Evolutionary conservation across 805 yeast species (phyloP), one percentile per base, ranked within the genome.

Genomic region (Wickerhamomyces xylosicus): DNA sequence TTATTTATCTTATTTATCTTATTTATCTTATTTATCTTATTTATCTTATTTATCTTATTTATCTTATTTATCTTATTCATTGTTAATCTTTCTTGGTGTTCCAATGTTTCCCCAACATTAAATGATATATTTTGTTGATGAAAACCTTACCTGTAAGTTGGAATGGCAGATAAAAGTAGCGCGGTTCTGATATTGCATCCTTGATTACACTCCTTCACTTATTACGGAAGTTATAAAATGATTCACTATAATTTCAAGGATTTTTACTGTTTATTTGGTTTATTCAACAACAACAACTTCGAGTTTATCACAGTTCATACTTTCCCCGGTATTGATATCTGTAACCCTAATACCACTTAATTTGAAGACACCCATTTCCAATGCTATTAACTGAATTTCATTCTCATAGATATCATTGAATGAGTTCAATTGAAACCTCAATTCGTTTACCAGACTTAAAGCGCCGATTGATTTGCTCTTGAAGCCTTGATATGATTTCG

Each of bases 291-390:
- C 85, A 2, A 84, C 82, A 48, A 82, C 87, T 29, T 84, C 63
- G 38, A 83, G 59, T 41, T 74, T 70, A 1, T 86, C 87, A 52
- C 84, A 79, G 44, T 77, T 87, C 45, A 77, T 67, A 2, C 75
- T 71, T 41, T 82, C 89, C 3, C 89, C 85, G 16, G 77, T 68
- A 29, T 55, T 50, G 10, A 75, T 61, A 50, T 84, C 94, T 35
- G 77, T 67, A 13, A 85, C 63, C 41, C 71, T 71, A n/a, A 81
- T 67, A 2, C 84, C 86, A 39, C 71, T 76, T 17, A 85, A 58
- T 34, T 73, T 71, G 52, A 71, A 77, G 7, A 79, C 67, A 0
- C 95, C 95, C 46, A 67, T 66, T 33, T 76, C 70, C 13, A 82
- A 59, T 0, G 85, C 87, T 35, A 80, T 60, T 31, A 84, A 55